Percentiles rank a stretch among this genome's conserved stretches.
These are phyloP conservation scores for Solanum chacoense DNA, from an alignment of 305 asterid species.

Conservation along the genomic window DNA sequence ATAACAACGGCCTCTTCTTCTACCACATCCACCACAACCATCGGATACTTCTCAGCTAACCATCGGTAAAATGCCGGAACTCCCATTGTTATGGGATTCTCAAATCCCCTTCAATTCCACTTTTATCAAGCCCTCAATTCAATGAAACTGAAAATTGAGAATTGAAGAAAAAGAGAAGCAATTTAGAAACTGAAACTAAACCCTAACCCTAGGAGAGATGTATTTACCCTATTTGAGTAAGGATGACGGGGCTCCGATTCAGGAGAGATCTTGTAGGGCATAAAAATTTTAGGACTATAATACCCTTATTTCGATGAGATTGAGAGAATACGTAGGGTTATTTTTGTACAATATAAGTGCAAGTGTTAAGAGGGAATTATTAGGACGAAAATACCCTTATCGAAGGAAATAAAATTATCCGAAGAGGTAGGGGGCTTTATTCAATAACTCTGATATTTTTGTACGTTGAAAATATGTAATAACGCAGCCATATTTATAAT, in stretches of 20 bases:
- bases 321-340: neutral
- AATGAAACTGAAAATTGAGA: neutral
- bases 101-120: neutral
- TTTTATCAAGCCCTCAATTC: neutral
- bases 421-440: neutral
- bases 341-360: neutral
- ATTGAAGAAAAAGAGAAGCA: neutral
- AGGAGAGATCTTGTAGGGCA: neutral
- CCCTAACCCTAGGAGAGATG: neutral
- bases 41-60: conserved; percentile 95
- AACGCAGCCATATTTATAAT: neutral
- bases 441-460: too few relatives aligned
- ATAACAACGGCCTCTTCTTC: conserved; percentile 78
- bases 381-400: neutral
- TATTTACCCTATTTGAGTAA: neutral
- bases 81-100: conserved; percentile 39
- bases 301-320: neutral
- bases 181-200: neutral
- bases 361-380: neutral
- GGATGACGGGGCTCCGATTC: neutral
- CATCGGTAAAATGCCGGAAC: conserved; percentile 97
- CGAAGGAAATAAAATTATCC: neutral
- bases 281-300: neutral
- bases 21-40: conserved; percentile 68
- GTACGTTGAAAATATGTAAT: too few relatives aligned